These are phyloP conservation scores for Picochlorum sp. DNA, from an alignment of 139 green algal species.

Conservation along the genomic window DNA sequence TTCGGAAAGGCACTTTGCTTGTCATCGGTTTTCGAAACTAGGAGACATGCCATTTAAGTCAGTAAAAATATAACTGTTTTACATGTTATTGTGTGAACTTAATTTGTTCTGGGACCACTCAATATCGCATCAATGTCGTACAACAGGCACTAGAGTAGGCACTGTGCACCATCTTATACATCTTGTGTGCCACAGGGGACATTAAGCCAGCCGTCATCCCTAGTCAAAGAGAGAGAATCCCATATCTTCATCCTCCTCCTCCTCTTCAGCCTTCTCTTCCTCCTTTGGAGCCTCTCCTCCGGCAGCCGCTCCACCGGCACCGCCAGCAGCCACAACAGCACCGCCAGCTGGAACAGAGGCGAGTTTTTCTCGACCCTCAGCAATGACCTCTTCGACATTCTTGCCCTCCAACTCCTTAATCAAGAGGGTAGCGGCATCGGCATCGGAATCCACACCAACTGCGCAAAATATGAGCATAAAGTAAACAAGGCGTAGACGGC, in stretches of 20 bases:
- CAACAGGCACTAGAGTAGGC: no score
- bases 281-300: conserved; percentile 37
- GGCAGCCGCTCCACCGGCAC: conserved; percentile 21
- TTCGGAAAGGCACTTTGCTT: no score
- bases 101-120: no score
- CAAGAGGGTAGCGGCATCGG: conserved; percentile 39
- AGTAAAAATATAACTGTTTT: no score
- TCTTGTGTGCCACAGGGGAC: background rate
- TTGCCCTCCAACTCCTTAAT: conserved; percentile 66
- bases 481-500: no score
- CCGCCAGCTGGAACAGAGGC: conserved; percentile 56
- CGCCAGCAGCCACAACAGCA: conserved; percentile 22
- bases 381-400: conserved; percentile 51
- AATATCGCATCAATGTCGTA: no score
- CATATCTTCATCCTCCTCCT: conserved; percentile 60
- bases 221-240: conserved; percentile 63
- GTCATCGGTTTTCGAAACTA: no score
- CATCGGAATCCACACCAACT: conserved; percentile 58
- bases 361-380: conserved; percentile 46
- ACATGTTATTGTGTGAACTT: no score
- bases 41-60: no score
- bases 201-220: background rate
- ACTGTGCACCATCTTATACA: no score
- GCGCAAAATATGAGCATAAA: background rate
- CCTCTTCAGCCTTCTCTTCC: conserved; percentile 49